phyloP scores from a whole-genome alignment of 257 asterid genomes.

The Capsicum pubescens region DNA sequence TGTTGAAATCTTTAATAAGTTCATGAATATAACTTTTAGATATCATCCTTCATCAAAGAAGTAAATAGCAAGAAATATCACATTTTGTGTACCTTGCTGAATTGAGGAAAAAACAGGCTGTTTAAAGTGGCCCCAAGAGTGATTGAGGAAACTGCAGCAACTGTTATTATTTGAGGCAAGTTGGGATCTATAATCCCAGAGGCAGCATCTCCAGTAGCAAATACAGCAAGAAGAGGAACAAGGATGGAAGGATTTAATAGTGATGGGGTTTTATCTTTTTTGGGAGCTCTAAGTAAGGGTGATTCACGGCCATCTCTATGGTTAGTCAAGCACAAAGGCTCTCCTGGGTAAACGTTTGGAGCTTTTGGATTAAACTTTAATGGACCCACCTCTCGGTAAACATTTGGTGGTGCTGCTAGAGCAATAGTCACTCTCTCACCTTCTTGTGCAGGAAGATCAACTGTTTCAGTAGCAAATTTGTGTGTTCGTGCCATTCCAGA shows the following conservation, averaged over 20 bases:
- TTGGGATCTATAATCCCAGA: conserved; percentile 86
- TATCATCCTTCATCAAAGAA: neutral
- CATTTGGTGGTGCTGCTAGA: conserved; percentile 74
- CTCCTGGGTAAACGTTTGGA: conserved; percentile 87
- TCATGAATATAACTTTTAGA: neutral
- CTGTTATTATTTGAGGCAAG: conserved; percentile 80
- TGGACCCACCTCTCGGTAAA: conserved; percentile 78
- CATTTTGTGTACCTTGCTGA: conserved; percentile 58
- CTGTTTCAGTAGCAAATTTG: conserved; percentile 97
- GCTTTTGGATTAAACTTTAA: conserved; percentile 75
- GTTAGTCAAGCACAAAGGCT: conserved; percentile 87
- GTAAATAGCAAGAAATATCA: neutral
- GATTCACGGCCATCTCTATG: conserved; percentile 91
- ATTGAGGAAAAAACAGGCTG: conserved; percentile 66
- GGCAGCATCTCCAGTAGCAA: conserved; percentile 92
- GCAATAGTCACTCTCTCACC: conserved; percentile 97
- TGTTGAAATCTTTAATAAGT: neutral
- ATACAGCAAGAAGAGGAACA: conserved; percentile 65
- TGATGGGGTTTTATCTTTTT: conserved; percentile 56
- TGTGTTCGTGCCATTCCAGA: conserved; percentile 88
- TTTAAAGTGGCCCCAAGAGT: conserved; percentile 75
- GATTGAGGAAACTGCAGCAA: conserved; percentile 71
- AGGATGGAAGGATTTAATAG: conserved; percentile 70
- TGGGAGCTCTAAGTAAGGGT: conserved; percentile 74
- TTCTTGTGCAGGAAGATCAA: conserved; percentile 89